Evolutionary conservation across 2,329 filamentous ascomycete genomes (phyloP).

Genomic region (Calycina herbarum): DNA sequence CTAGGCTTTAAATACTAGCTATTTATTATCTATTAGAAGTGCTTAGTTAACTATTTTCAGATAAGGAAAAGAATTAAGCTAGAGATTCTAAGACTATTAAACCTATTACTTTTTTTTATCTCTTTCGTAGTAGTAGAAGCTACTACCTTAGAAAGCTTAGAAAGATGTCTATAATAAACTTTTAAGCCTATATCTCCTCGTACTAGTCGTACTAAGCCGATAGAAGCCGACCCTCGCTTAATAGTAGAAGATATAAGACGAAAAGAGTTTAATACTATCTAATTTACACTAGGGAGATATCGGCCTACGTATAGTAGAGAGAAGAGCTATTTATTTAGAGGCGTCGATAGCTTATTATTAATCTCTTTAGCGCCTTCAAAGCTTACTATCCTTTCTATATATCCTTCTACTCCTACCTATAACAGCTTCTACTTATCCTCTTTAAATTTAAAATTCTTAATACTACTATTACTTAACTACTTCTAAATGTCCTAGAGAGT

Average conservation of each 20-base stretch:
- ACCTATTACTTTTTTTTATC: conserved; percentile 13
- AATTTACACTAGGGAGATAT: conserved; percentile 16
- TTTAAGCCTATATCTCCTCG: too few species aligned
- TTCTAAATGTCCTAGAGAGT: too few species aligned
- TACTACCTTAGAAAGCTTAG: too few species aligned
- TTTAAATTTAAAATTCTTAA: too few species aligned
- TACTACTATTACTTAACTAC: too few species aligned
- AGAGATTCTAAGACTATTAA: conserved; percentile 17
- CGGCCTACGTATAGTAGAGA: conserved; percentile 14
- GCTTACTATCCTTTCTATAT: too few species aligned
- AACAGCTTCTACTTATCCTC: too few species aligned
- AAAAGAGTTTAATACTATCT: conserved; percentile 9
- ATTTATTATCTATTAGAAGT: conserved; percentile 7
- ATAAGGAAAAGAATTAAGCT: conserved; percentile 18
- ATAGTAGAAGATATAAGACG: conserved; percentile 8
- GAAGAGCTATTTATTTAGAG: conserved; percentile 17
- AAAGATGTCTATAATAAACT: too few species aligned
- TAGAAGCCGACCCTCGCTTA: conserved; percentile 11
- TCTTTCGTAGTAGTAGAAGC: conserved; percentile 11
- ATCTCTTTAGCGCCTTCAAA: too few species aligned
- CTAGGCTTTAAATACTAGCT: conserved; percentile 15
- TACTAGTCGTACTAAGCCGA: conserved; percentile 14
- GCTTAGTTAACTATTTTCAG: conserved; percentile 19
- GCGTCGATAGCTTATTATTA: too few species aligned
- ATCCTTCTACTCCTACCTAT: too few species aligned